Evolutionary conservation across 768 basidiomycete genomes (phyloP), one percentile per base, ranked within the genome.

Genomic region (Baorangia bicolor): DNA sequence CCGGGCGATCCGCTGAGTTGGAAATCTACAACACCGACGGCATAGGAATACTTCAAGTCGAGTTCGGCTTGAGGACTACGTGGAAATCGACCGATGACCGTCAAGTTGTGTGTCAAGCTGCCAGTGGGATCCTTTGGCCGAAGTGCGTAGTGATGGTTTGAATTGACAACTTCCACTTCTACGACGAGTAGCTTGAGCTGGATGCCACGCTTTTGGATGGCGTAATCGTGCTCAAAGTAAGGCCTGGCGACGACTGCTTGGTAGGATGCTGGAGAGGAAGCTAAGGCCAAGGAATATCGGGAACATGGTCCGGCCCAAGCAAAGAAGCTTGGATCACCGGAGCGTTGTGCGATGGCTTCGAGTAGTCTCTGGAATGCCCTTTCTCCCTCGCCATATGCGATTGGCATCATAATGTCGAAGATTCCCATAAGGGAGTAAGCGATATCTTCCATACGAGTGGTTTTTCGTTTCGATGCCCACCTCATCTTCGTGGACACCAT

Each of bases 401-500:
- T 59, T 2, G 58, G 37, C 35, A 60, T 49, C 33, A 31, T 39
- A 35, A 60, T 49, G 35, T 60, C 59, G 16, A 60, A 60, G 38
- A 60, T 44, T 8, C 58, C 58, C 4, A 60, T 14, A 2, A 60
- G 57, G 6, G 34, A 59, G 38, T 60, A 60, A 16, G 59, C 51
- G 3, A 21, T 20, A 9, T 60, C 59, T 34, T 60, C 58, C 10
- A 49, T 21, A 4, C 60, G 58, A 0, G 60, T 61, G 0, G 60
- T 51, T 33, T 49, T 55, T 11, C 60, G 60, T 34, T 43, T 60
- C 1, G 60, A 48, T 4, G 60, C 60, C 60, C 58, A 61, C n/a
- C n/a, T 25, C 59, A 60, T 60, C 52, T 60, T 60, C 5, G 47
- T 46, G 16, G 48, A 59, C 21, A 60, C 57, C 39, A 59, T 43